Evolutionary conservation across 2,329 filamentous ascomycete genomes (phyloP).

Genomic region (Monascus ruber): DNA sequence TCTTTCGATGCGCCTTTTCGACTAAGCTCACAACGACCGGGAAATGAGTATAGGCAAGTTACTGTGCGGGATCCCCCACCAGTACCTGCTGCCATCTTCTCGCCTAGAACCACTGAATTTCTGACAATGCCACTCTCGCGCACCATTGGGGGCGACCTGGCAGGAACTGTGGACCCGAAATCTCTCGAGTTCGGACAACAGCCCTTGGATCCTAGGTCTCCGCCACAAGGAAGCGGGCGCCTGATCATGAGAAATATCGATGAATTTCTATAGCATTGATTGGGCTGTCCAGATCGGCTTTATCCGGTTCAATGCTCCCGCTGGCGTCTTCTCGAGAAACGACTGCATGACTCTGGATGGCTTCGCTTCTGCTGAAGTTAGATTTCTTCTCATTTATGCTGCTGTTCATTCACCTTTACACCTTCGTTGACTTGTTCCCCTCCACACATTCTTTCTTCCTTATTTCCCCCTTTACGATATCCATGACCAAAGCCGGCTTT

Average conservation of each 20-base stretch:
- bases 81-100: constrained; percentile 28
- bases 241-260: constrained; percentile 36
- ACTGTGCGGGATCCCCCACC: constrained; percentile 22
- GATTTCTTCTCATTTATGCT: constrained; percentile 5
- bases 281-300: background rate
- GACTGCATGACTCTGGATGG: constrained; percentile 7
- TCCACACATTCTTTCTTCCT: constrained; percentile 7
- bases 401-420: constrained; percentile 1
- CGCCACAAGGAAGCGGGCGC: constrained; percentile 25
- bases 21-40: background rate
- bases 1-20: constrained; percentile 3
- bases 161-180: constrained; percentile 7
- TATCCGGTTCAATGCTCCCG: background rate
- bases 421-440: constrained; percentile 5
- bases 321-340: background rate
- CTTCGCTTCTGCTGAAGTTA: constrained; percentile 3
- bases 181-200: constrained; percentile 10
- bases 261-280: constrained; percentile 29
- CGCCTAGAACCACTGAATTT: constrained; percentile 34
- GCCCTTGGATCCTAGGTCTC: constrained; percentile 29
- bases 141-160: constrained; percentile 22
- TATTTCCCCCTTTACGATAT: constrained; percentile 13
- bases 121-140: constrained; percentile 27
- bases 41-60: background rate
- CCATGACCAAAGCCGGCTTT: constrained; percentile 34